Percentiles rank a stretch among this genome's conserved stretches.
These are phyloP conservation scores for Corymbia calophylla DNA, from an alignment of 441 rosid species.

Conservation along the genomic window DNA sequence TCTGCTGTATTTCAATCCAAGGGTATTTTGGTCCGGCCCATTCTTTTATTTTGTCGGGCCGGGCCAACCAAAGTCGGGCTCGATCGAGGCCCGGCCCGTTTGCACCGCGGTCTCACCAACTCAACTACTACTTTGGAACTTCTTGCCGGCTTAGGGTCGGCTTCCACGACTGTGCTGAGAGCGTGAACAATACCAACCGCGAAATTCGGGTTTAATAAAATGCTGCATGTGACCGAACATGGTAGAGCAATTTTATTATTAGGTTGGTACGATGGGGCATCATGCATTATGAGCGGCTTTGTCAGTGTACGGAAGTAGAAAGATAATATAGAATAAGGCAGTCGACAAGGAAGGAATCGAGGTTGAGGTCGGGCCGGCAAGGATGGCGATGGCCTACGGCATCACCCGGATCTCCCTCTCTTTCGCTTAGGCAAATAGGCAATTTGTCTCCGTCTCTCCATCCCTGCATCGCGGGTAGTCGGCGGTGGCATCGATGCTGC, in stretches of 20 bases:
- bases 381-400: background rate
- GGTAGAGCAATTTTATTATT: background rate
- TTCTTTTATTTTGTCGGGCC: background rate
- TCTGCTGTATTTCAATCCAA: background rate
- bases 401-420: background rate
- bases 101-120: background rate
- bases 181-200: background rate
- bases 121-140: background rate
- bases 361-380: background rate
- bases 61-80: background rate
- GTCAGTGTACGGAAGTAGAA: background rate
- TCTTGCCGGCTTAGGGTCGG: background rate
- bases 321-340: background rate
- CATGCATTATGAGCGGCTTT: background rate
- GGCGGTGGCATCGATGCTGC: background rate
- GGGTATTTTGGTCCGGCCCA: background rate
- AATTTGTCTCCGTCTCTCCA: background rate
- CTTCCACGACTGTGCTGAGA: background rate
- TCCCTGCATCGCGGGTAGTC: background rate
- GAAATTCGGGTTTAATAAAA: background rate
- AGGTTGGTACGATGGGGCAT: background rate
- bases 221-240: background rate
- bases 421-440: background rate
- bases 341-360: background rate
- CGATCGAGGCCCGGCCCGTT: background rate